Base-by-base conservation (phyloP, 2,329 filamentous ascomycete species). In the Dactylellina parvicollis region DNA sequence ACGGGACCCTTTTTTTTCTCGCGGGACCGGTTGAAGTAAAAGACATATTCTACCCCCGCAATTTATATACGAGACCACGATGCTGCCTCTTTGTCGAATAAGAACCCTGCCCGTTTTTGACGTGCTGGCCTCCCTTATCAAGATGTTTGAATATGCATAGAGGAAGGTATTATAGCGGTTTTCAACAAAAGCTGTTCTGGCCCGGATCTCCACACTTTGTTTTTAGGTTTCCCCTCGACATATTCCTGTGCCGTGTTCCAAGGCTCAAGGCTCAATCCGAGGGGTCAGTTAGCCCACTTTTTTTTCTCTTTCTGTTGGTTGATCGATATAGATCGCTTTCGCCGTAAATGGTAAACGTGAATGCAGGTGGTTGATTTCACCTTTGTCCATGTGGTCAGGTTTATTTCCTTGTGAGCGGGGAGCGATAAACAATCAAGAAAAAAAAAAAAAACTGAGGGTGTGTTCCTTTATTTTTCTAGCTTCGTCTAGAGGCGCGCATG, bases 111-210 rank as follows among this genome's bases (percentile, higher is more conserved):
- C 42, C 22, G 34, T 30, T 40, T 36, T 67, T 67, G 62, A 59
- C 62, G 52, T 67, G 62, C 52, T 57, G 62, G 52, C 62, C 52
- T 67, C 57, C 54, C 62, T 67, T 67, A 67, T 67, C 62, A 59
- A 59, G 52, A 42, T 9, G 28, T 20, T 42, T 24, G 36, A n/a
- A 59, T 44, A 67, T 67, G 52, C 52, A 67, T 67, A 67, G 22
- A 32, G 42, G 24, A 38, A 40, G 32, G 30, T 66, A 52, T 32
- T 67, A 67, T 67, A 67, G 62, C 42, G 44, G 36, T 30, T 59
- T 62, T 49, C 30, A 18, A n/a, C 16, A 16, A 28, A 65, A 49
- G 47, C 49, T 59, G 34, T 62, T n/a, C 32, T 47, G 49, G 34
- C 46, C 50, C 38, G 47, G 50, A 49, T 36, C 50, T 56, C 52